Evolutionary conservation across 257 asterid genomes (phyloP).

Genomic region (Linaria vulgaris): DNA sequence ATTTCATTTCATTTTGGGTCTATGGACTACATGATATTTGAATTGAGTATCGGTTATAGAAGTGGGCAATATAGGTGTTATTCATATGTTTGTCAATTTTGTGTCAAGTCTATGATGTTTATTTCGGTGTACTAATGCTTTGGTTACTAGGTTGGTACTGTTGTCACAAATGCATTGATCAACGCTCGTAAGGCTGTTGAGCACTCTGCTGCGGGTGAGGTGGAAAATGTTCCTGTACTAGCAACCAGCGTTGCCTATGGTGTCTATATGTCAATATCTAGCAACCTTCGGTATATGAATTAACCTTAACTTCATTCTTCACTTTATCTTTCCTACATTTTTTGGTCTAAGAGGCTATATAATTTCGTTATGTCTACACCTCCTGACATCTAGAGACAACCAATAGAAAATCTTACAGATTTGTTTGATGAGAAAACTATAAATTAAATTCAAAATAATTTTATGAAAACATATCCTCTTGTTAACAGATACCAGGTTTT

Average conservation of each 20-base stretch:
- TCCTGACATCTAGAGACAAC: too few species aligned
- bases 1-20: not conserved
- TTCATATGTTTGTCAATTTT: not conserved
- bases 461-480: slow-evolving; percentile 6
- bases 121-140: not conserved
- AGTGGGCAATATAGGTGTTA: not conserved
- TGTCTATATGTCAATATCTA: slow-evolving; percentile 85
- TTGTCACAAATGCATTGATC: slow-evolving; percentile 68
- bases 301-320: not conserved
- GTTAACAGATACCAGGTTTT: slow-evolving; percentile 76
- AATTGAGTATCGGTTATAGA: too few species aligned
- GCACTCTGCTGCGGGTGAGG: slow-evolving; percentile 46
- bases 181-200: slow-evolving; percentile 80
- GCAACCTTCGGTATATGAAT: slow-evolving; percentile 80
- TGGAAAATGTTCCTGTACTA: slow-evolving; percentile 73
- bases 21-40: too few species aligned
- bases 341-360: not conserved
- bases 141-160: slow-evolving; percentile 68
- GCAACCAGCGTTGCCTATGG: slow-evolving; percentile 87
- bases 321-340: not conserved
- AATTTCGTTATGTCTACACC: not conserved
- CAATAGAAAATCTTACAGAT: too few species aligned
- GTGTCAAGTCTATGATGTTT: not conserved
- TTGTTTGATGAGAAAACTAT: too few species aligned
- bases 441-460: too few species aligned